Evolutionary conservation across 768 basidiomycete species (phyloP).

Genomic region (Hypholoma fasciculare): DNA sequence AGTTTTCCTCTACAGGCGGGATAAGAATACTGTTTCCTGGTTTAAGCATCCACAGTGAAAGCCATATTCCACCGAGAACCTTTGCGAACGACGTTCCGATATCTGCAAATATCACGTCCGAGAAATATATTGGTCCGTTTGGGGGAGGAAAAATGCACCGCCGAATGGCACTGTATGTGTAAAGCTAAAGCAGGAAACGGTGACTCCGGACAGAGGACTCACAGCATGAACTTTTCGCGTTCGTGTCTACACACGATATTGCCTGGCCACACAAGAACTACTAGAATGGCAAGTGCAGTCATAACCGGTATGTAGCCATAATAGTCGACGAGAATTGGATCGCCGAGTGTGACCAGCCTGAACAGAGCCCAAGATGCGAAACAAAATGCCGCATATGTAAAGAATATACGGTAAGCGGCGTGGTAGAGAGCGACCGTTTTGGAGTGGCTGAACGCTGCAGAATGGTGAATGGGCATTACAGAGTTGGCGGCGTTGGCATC

Average conservation of each 20-base stretch:
- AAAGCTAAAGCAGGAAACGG: slow-evolving; percentile 5
- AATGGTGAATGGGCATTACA: slow-evolving; percentile 26
- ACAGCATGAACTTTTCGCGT: slow-evolving; percentile 80
- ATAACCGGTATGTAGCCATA: slow-evolving; percentile 79
- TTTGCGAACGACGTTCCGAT: slow-evolving; percentile 96
- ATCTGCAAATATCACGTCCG: slow-evolving; percentile 93
- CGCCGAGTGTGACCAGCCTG: slow-evolving; percentile 56
- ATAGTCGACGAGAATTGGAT: slow-evolving; percentile 61
- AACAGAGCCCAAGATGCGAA: slow-evolving; percentile 71
- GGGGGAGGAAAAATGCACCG: slow-evolving; percentile 73
- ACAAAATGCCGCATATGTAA: slow-evolving; percentile 60
- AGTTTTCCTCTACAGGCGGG: slow-evolving; percentile 61
- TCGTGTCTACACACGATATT: slow-evolving; percentile 68
- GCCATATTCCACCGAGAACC: slow-evolving; percentile 92
- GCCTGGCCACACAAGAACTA: slow-evolving; percentile 65
- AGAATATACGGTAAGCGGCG: slow-evolving; percentile 68
- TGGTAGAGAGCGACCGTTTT: slow-evolving; percentile 48
- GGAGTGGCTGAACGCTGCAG: slow-evolving; percentile 32
- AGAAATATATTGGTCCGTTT: slow-evolving; percentile 73
- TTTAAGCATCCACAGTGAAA: slow-evolving; percentile 85
- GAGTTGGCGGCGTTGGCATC: slow-evolving; percentile 28
- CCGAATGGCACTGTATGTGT: slow-evolving; percentile 56
- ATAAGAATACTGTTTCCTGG: slow-evolving; percentile 75
- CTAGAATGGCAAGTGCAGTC: slow-evolving; percentile 56
- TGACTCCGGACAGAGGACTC: slow-evolving; percentile 30